Evolutionary conservation across 2,329 filamentous ascomycete genomes (phyloP).

Genomic region (Pseudogymnoascus sp.): DNA sequence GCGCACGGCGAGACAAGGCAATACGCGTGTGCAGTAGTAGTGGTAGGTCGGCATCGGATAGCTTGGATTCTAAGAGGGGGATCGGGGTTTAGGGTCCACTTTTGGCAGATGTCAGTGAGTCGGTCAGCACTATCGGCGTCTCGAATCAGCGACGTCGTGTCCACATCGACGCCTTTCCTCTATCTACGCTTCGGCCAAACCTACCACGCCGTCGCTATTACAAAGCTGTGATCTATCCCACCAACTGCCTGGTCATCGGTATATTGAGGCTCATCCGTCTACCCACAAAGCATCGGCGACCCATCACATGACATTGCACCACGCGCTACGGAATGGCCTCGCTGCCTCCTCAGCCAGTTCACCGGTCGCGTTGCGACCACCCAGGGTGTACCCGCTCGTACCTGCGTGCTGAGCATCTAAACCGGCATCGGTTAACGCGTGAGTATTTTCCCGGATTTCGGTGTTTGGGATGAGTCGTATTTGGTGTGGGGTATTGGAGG

Average conservation of each 20-base stretch:
- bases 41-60: background rate
- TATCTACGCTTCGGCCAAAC: background rate
- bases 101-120: constrained; percentile 3
- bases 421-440: constrained; percentile 22
- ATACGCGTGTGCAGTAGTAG: background rate
- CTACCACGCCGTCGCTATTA: background rate
- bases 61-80: background rate
- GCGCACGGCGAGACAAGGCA: background rate
- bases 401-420: constrained; percentile 20
- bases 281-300: background rate
- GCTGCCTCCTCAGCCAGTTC: constrained; percentile 3
- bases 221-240: background rate
- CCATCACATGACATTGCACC: background rate
- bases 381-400: constrained; percentile 21
- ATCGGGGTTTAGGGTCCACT: background rate
- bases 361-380: constrained; percentile 15
- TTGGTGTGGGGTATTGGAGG: background rate
- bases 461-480: background rate
- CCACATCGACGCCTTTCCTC: background rate
- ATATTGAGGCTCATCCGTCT: background rate
- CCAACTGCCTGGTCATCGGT: background rate
- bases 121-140: background rate
- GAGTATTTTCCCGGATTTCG: constrained; percentile 7
- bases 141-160: background rate
- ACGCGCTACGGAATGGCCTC: background rate